Base-by-base conservation (phyloP, 2,329 filamentous ascomycete species). In the Hyphodiscus sp. region DNA sequence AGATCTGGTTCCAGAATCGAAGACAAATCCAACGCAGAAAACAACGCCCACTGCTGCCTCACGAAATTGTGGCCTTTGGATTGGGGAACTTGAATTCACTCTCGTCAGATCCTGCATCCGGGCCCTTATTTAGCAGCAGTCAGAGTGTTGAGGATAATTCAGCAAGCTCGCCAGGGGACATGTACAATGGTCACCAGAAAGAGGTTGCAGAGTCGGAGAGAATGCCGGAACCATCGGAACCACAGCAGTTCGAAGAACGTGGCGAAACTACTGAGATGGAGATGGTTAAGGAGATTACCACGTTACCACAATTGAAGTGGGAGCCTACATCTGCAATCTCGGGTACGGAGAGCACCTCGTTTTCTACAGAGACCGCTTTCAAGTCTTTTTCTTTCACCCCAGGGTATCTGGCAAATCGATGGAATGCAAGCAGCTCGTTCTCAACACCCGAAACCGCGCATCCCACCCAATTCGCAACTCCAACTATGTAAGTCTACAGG, bases 1-100 rank as follows among this genome's bases (percentile, higher is more conserved):
- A 96, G 92, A 96, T 96, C 64, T 97, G 92, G 92, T 96, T 96
- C 73, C 92, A 96, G 67, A 96, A 96, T 67, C 83, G 91, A 66
- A 82, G 92, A 61, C 92, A 97, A 70, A 96, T 95, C 71, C 89
- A 95, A 69, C 82, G 92, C 63, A 83, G 92, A 61, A 95, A 92
- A 74, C 90, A 89, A 52, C 86, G 89, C 62, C 91, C 91, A 46
- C 78, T 95, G 41, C 82, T 89, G 26, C 81, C 86, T 10, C 84
- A 91, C 69, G 89, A 94, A 68, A 79, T 92, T 51, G 82, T 79
- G 58, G 79, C 80, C 54, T 72, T 84, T 62, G 71, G 78, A 65
- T 76, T 79, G 65, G 74, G 80, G 46, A 62, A 58, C 45, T 64
- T 67, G 56, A 55, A 59, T 38, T 54, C 61, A 20, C 50, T 66